These are phyloP conservation scores for Citrus unshiu DNA, from an alignment of 345 rosid species.

Conservation along the genomic window DNA sequence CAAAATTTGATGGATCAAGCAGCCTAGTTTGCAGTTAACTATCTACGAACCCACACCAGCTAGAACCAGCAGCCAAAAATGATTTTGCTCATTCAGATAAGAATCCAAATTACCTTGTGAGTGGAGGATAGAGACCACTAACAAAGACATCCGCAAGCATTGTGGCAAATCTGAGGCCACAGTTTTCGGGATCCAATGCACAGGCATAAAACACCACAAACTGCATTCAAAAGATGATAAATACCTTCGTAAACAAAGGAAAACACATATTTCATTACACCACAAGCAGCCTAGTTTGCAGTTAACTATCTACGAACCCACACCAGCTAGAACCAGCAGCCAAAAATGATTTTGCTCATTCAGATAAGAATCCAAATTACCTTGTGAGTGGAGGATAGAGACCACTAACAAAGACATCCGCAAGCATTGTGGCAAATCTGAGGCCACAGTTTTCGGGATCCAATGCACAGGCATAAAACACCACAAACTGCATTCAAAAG, in stretches of 20 bases:
- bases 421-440: slow-evolving; percentile 55
- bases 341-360: neutral
- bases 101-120: slow-evolving; percentile 43
- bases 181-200: slow-evolving; percentile 74
- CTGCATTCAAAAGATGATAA: slow-evolving; percentile 40
- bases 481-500: slow-evolving; percentile 62
- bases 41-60: neutral
- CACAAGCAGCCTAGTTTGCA: neutral
- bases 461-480: slow-evolving; percentile 82
- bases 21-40: neutral
- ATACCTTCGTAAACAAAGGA: slow-evolving; percentile 1
- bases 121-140: slow-evolving; percentile 32
- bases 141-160: slow-evolving; percentile 50
- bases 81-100: neutral
- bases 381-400: slow-evolving; percentile 46
- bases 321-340: neutral
- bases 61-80: neutral
- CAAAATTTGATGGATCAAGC: neutral
- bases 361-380: slow-evolving; percentile 22
- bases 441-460: slow-evolving; percentile 80
- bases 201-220: slow-evolving; percentile 87
- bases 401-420: slow-evolving; percentile 45
- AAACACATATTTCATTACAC: neutral
- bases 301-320: neutral
- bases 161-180: slow-evolving; percentile 66